These are phyloP conservation scores for Tephrocybe sp. DNA, from an alignment of 768 basidiomycete genomes.

Conservation along the genomic window DNA sequence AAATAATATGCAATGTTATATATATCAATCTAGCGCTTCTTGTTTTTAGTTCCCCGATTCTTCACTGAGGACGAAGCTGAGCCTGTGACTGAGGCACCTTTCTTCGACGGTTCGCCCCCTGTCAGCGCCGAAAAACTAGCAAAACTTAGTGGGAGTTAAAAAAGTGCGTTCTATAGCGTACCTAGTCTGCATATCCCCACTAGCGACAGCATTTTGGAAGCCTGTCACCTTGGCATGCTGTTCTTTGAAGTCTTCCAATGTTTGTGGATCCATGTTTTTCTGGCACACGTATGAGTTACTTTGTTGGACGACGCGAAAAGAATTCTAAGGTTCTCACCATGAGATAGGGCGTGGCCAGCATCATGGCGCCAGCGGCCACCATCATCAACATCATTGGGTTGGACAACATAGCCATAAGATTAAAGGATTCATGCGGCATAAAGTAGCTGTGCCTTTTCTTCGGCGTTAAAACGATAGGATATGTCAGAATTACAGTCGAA, in stretches of 20 bases:
- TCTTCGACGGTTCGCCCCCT: conserved; percentile 16
- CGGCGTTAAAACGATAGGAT: conserved; percentile 58
- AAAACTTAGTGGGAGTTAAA: neutral
- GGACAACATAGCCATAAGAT: conserved; percentile 69
- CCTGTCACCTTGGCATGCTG: conserved; percentile 56
- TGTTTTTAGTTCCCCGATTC: conserved; percentile 31
- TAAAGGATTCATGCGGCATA: conserved; percentile 69
- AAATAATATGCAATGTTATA: neutral
- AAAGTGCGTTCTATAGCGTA: conserved; percentile 20
- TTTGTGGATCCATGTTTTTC: conserved; percentile 77
- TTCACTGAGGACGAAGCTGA: conserved; percentile 11
- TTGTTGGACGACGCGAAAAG: neutral
- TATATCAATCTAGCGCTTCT: conserved; percentile 26
- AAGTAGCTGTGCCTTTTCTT: conserved; percentile 63
- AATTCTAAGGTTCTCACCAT: conserved; percentile 46
- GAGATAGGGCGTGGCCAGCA: conserved; percentile 72
- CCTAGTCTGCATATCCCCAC: conserved; percentile 59
- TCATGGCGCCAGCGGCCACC: conserved; percentile 61
- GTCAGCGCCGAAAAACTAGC: conserved; percentile 43
- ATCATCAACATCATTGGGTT: conserved; percentile 87
- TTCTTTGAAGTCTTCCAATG: conserved; percentile 59
- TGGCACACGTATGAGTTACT: conserved; percentile 25
- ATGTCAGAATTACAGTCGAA: conserved; percentile 49
- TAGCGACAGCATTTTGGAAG: conserved; percentile 54
- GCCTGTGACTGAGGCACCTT: neutral